phyloP scores from a whole-genome alignment of 192 early-diverging fungal genomes.

The Geosiphon pyriformis region DNA sequence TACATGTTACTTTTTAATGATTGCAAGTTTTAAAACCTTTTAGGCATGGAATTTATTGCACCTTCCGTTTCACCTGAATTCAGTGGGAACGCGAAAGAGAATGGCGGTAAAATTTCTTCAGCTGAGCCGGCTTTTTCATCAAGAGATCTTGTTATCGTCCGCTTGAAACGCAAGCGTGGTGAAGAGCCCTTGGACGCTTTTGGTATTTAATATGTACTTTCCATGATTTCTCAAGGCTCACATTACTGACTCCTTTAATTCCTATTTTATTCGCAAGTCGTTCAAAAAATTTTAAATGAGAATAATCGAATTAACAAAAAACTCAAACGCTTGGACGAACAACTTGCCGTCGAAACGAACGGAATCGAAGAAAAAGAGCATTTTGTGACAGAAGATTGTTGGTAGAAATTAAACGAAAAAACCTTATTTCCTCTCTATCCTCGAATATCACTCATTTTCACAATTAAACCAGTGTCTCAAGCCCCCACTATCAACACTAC shows the following conservation, averaged over 20 bases:
- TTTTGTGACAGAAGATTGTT: not conserved
- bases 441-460: too few species aligned
- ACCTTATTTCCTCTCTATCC: not conserved
- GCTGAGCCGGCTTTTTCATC: not conserved
- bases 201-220: conserved; percentile 32
- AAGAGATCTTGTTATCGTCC: conserved; percentile 38
- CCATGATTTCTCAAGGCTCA: not conserved
- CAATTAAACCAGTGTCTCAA: not conserved
- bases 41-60: too few species aligned
- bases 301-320: conserved; percentile 14
- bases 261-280: conserved; percentile 33
- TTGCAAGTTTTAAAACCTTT: too few species aligned
- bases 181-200: conserved; percentile 71
- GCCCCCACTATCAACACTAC: too few species aligned
- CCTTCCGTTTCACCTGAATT: too few species aligned
- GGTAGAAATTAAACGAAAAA: not conserved
- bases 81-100: too few species aligned
- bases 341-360: not conserved
- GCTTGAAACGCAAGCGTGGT: conserved; percentile 70
- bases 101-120: not conserved
- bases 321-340: not conserved
- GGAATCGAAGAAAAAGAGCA: not conserved
- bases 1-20: too few species aligned
- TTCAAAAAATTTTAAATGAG: conserved; percentile 40
- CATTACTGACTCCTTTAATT: not conserved